A percentile compares a stretch with the other conserved stretches of the same genome.
Evolutionary conservation across 306 rosid species (phyloP).

Genomic region (Sicyos baderoa): DNA sequence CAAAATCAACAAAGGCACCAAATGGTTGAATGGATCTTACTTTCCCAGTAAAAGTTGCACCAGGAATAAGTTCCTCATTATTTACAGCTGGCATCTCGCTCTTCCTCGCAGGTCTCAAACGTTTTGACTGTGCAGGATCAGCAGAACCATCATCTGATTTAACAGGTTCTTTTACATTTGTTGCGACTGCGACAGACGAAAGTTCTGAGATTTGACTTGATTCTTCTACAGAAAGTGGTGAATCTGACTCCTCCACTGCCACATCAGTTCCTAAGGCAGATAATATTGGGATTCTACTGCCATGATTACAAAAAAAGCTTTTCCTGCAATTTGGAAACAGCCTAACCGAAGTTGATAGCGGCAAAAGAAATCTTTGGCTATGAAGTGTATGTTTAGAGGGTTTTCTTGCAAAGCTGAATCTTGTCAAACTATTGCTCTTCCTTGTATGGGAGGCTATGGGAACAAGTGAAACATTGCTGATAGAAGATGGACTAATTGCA

Average conservation of each 20-base stretch:
- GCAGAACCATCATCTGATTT: conserved; percentile 30
- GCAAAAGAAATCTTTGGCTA: conserved; percentile 42
- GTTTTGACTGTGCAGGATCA: conserved; percentile 31
- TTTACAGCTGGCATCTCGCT: conserved; percentile 86
- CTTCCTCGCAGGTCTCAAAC: conserved; percentile 58
- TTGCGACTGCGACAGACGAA: conserved; percentile 34
- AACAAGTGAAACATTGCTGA: conserved; percentile 55
- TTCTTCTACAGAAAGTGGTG: conserved; percentile 41
- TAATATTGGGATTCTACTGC: conserved; percentile 35
- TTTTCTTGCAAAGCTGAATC: conserved; percentile 48
- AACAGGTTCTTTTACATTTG: conserved; percentile 31
- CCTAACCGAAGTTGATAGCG: conserved; percentile 41
- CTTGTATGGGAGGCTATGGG: conserved; percentile 55
- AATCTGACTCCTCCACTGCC: conserved; percentile 57
- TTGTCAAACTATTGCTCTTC: conserved; percentile 41
- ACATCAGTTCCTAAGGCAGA: conserved; percentile 70
- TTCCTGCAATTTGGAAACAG: conserved; percentile 42
- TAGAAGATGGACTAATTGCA: conserved; percentile 54
- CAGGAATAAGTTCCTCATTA: conserved; percentile 70
- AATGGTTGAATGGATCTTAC: conserved; percentile 88
- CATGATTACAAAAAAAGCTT: conserved; percentile 32
- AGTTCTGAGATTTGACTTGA: conserved; percentile 35
- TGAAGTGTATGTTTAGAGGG: conserved; percentile 33
- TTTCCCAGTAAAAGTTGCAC: conserved; percentile 88
- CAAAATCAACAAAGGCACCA: conserved; percentile 93